These are phyloP conservation scores for Hysterium pulicare DNA, from an alignment of 2,329 filamentous ascomycete species.

Conservation along the genomic window DNA sequence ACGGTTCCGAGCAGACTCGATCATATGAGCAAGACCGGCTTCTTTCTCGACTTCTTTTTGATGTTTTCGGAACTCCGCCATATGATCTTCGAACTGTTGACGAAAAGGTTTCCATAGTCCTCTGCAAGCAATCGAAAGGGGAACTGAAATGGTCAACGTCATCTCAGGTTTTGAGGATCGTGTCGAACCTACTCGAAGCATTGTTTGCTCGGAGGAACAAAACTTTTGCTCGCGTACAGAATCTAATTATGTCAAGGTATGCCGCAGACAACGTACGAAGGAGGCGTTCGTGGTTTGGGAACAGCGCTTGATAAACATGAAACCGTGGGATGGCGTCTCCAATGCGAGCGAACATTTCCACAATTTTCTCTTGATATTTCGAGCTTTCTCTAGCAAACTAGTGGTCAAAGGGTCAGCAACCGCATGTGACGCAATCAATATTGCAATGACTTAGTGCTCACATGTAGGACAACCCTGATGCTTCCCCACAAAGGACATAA, in stretches of 20 bases:
- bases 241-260: conserved; percentile 16
- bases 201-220: conserved; percentile 12
- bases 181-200: conserved; percentile 7
- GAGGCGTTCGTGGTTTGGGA: conserved; percentile 16
- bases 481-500: conserved; percentile 21
- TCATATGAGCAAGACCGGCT: conserved; percentile 16
- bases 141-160: conserved; percentile 5
- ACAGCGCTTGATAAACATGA: conserved; percentile 17
- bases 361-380: conserved; percentile 17
- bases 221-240: conserved; percentile 14
- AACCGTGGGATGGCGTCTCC: conserved; percentile 17
- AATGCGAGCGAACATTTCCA: conserved; percentile 21
- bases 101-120: conserved; percentile 16
- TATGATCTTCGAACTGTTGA: conserved; percentile 12
- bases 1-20: conserved; percentile 10
- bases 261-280: conserved; percentile 11
- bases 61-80: conserved; percentile 14
- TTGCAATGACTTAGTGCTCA: conserved; percentile 3
- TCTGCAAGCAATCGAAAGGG: conserved; percentile 11
- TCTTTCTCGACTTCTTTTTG: conserved; percentile 15
- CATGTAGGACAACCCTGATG: conserved; percentile 16
- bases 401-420: neutral
- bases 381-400: conserved; percentile 16
- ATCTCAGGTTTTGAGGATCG: too few species aligned
- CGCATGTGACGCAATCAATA: neutral